These are phyloP conservation scores for Rhododendron mucronatum DNA, from an alignment of 148 eudicot genomes.

Conservation along the genomic window DNA sequence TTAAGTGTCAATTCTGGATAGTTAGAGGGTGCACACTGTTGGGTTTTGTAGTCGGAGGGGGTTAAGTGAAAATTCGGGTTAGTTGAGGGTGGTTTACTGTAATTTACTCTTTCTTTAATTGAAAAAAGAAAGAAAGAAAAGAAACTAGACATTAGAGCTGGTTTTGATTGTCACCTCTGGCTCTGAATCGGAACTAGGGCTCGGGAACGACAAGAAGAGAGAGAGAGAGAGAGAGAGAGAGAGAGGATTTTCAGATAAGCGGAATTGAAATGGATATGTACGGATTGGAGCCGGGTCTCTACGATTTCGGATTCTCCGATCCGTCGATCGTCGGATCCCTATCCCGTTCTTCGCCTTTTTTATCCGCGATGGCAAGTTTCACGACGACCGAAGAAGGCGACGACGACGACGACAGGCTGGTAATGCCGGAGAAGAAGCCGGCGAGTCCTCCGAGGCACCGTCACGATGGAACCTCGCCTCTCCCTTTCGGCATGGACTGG, in stretches of 20 bases:
- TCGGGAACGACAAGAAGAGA: background rate
- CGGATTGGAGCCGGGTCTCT: slow-evolving; percentile 38
- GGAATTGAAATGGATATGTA: slow-evolving; percentile 36
- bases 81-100: no score
- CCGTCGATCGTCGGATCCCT: slow-evolving; percentile 38
- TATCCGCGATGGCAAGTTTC: background rate
- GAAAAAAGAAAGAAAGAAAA: background rate
- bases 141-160: background rate
- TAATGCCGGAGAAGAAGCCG: slow-evolving; percentile 8
- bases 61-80: no score
- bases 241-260: background rate
- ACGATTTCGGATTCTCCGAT: slow-evolving; percentile 50
- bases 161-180: background rate
- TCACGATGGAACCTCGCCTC: slow-evolving; percentile 86
- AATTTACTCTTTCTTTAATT: no score
- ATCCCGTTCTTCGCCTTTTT: slow-evolving; percentile 12
- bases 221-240: background rate
- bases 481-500: slow-evolving; percentile 98
- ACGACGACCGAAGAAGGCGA: background rate
- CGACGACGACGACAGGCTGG: background rate
- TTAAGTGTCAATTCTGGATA: no score
- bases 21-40: no score
- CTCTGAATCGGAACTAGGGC: background rate
- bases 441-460: slow-evolving; percentile 42
- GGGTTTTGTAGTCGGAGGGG: no score